Evolutionary conservation across 345 rosid species (phyloP).

Genomic region (Salix exigua): DNA sequence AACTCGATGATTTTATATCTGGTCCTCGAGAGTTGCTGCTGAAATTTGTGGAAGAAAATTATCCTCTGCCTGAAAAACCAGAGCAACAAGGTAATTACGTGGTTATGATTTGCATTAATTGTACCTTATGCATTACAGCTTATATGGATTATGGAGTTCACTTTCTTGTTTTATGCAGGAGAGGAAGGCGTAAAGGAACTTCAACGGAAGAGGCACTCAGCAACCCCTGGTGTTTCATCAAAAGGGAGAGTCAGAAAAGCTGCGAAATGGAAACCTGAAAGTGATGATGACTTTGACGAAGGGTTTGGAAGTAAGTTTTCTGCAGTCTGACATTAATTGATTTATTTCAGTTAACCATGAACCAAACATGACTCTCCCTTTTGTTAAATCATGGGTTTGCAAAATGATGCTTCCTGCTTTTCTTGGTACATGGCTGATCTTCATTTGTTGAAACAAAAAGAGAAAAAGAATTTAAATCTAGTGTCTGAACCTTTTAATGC

Average conservation of each 20-base stretch:
- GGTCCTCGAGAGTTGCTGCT: slow-evolving; percentile 97
- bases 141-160: not conserved
- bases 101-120: not conserved
- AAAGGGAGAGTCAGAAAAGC: slow-evolving; percentile 93
- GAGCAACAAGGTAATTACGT: slow-evolving; percentile 55
- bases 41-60: slow-evolving; percentile 96
- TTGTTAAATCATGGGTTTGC: not conserved
- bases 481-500: not conserved
- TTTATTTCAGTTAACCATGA: not conserved
- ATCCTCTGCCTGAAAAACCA: slow-evolving; percentile 92
- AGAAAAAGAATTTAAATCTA: not conserved
- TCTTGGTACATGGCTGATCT: not conserved
- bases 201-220: slow-evolving; percentile 88
- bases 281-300: slow-evolving; percentile 82
- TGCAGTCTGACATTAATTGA: slow-evolving; percentile 3
- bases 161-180: slow-evolving; percentile 40
- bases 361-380: not conserved
- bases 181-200: slow-evolving; percentile 86
- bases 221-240: slow-evolving; percentile 77
- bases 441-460: not conserved
- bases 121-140: not conserved
- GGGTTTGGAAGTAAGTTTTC: slow-evolving; percentile 70
- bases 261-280: slow-evolving; percentile 82
- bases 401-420: not conserved
- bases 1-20: slow-evolving; percentile 97